Base-by-base conservation (phyloP, 352 stramenopile species). In the Blastocystis sp. region DNA sequence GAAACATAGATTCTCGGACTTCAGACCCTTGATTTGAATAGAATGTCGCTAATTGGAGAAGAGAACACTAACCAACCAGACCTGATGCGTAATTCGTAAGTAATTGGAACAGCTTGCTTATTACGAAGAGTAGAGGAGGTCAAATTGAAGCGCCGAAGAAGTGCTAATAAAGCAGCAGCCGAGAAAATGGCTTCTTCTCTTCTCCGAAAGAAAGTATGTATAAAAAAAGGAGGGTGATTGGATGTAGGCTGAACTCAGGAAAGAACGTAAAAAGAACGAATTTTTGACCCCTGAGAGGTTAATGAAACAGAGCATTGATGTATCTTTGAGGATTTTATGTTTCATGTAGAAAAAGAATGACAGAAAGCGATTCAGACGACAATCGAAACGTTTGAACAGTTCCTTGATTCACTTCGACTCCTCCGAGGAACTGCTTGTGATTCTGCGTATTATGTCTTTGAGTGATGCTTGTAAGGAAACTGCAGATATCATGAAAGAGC, bases 271-370 rank as follows among this genome's bases (percentile, higher is more conserved):
- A 22, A 42, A 88, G 33, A 70, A 37, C 56, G 3, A 60, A 24
- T 88, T 88, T 37, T 22, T 88, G n/a, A 88, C 77, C 40, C 77
- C 77, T 3, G 77, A 88, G 33, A 88, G 48, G 37, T 24, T 88
- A 17, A 19, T 88, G 11, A 88, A 88, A 35, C 19, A 17, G 9
- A 77, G 44, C 27, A 68, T 57, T 62, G 19, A 62, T n/a, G 56
- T 62, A 62, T n/a, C 5, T 3, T n/a, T 62, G 56, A 15, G 56
- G 3, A 3, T n/a, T n/a, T 6, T 3, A 13, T n/a, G 56, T 62
- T n/a, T 17, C 56, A 13, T n/a, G 13, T 24, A 57, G 35, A 42
- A 57, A 24, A 35, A 30, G 19, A 70, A 33, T 9, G 77, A 88
- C 76, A 30, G 33, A 30, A 88, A 77, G 62, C 58, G 77, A 42